phyloP scores from a whole-genome alignment of 176 grass and related monocot genomes.

The Triticum timopheevii region DNA sequence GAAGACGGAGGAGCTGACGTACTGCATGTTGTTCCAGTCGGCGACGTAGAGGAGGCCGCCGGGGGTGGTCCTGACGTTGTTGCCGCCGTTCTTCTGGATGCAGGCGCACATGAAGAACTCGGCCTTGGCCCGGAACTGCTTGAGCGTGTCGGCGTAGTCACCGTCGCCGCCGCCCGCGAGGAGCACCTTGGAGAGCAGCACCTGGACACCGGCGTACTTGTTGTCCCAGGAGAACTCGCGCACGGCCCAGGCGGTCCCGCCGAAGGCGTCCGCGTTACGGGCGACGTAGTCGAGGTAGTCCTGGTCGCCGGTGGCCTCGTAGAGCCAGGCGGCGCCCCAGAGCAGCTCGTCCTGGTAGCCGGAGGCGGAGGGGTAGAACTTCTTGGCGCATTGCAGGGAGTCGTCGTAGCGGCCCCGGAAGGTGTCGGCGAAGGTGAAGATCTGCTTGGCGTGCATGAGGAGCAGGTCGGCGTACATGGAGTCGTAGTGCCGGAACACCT shows the following conservation, averaged over 20 bases:
- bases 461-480: constrained; percentile 73
- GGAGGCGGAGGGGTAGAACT: constrained; percentile 77
- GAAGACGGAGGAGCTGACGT: constrained; percentile 64
- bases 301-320: constrained; percentile 71
- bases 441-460: constrained; percentile 77
- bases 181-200: constrained; percentile 81
- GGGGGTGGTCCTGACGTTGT: constrained; percentile 70
- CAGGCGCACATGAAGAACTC: constrained; percentile 95
- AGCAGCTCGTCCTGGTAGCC: constrained; percentile 86
- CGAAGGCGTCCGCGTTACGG: constrained; percentile 56
- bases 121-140: constrained; percentile 84
- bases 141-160: constrained; percentile 41
- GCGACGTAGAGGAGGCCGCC: constrained; percentile 65
- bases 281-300: constrained; percentile 65
- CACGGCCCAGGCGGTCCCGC: constrained; percentile 79
- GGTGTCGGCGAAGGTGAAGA: constrained; percentile 80
- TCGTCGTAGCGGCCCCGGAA: constrained; percentile 86
- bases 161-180: constrained; percentile 21
- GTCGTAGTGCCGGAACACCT: constrained; percentile 74
- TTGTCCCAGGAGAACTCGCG: constrained; percentile 96
- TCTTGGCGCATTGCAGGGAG: constrained; percentile 51
- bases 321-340: constrained; percentile 87
- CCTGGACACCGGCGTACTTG: constrained; percentile 90
- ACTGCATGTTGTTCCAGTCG: constrained; percentile 98
- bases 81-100: constrained; percentile 82